Base-by-base conservation (phyloP, 176 grass and related monocot genomes). In the Hordeum marinum region DNA sequence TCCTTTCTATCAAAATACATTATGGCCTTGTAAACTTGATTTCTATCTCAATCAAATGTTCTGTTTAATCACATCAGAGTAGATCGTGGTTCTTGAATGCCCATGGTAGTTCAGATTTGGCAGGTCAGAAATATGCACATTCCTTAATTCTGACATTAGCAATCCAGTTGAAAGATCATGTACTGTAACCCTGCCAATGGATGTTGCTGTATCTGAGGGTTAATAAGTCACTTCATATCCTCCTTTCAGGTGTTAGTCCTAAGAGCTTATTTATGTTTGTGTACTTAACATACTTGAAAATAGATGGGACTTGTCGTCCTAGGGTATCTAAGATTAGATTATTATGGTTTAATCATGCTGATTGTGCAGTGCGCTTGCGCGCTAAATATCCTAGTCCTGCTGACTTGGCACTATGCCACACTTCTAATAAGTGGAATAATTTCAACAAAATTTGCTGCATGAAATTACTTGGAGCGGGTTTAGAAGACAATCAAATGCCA, bases 101-200 rank as follows among this genome's bases (percentile, higher is more conserved):
- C 62, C 80, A 83, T 62, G 25, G 13, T 69, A 21, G 25, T 67
- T 57, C 52, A 77, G 7, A 78, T 67, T 68, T 77, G 76, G 60
- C 21, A 41, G 41, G 68, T 54, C 54, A 86, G 14, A 36, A 50
- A 9, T 31, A 80, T 29, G 60, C 40, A 37, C 55, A 50, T 72
- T 48, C 77, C 50, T 63, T 48, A 32, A 27, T 55, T 48, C 21
- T 73, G 21, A 6, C 14, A 63, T 63, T 80, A 12, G 7, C 11
- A 46, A 60, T 31, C 21, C 72, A 68, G 11, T 45, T 68, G 62
- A 40, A 11, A 72, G 11, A 70, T 72, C 39, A 55, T 55, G 52
- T 69, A 23, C 4, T 60, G 3, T 69, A 41, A 8, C 62, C 42
- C 77, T 75, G 34, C 26, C 20, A 24, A 20, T 13, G 26, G 35